Evolutionary conservation across 768 basidiomycete genomes (phyloP).

Genomic region (Lentinus brumalis): DNA sequence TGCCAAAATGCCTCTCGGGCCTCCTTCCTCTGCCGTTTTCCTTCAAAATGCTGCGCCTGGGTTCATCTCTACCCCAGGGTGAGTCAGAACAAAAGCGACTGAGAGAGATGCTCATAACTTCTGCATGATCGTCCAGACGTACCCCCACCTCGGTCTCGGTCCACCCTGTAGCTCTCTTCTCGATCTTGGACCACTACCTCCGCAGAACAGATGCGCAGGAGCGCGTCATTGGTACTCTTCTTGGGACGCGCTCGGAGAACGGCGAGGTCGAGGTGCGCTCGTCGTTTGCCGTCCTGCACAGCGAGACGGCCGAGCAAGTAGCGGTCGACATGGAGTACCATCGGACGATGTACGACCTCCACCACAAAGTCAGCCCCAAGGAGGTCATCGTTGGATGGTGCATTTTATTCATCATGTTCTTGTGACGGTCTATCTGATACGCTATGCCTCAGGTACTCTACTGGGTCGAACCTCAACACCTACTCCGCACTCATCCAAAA

Average conservation of each 20-base stretch:
- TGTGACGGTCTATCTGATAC: not conserved
- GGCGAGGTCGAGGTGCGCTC: slow-evolving; percentile 71
- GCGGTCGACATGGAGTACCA: slow-evolving; percentile 98
- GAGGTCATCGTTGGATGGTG: slow-evolving; percentile 96
- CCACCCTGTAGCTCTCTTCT: slow-evolving; percentile 90
- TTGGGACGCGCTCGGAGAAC: slow-evolving; percentile 71
- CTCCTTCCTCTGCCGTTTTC: slow-evolving; percentile 47
- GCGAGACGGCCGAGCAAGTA: slow-evolving; percentile 89
- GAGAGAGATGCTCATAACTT: not conserved
- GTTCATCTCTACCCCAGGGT: slow-evolving; percentile 38
- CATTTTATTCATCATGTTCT: slow-evolving; percentile 29
- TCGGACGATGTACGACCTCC: slow-evolving; percentile 87
- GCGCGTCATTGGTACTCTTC: slow-evolving; percentile 93
- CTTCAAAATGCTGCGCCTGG: slow-evolving; percentile 38
- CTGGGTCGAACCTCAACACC: slow-evolving; percentile 86
- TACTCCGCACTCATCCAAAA: slow-evolving; percentile 98
- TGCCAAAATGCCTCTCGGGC: slow-evolving; percentile 49
- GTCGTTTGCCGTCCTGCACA: slow-evolving; percentile 91
- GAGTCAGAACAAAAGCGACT: slow-evolving; percentile 12
- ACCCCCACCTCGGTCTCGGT: slow-evolving; percentile 76
- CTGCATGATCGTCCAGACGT: slow-evolving; percentile 47
- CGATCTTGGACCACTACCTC: slow-evolving; percentile 96
- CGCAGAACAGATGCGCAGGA: slow-evolving; percentile 80
- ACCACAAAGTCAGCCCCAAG: slow-evolving; percentile 80
- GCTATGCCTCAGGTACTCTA: slow-evolving; percentile 75